phyloP scores from a whole-genome alignment of 805 yeast genomes.

The Danielia oregonensis region DNA sequence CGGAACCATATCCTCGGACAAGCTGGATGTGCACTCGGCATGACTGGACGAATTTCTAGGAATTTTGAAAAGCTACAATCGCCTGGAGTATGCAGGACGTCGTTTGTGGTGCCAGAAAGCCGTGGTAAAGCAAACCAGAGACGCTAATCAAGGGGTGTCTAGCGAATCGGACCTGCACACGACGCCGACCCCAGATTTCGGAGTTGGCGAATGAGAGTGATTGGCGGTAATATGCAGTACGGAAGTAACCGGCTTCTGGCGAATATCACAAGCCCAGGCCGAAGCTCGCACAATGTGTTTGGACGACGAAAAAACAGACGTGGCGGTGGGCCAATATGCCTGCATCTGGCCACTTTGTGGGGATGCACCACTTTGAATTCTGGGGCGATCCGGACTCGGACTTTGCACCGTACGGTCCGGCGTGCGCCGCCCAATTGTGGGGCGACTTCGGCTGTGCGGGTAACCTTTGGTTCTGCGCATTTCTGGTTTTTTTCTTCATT shows the following conservation, averaged over 20 bases:
- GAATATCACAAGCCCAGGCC: background rate
- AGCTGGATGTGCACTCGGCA: too few species aligned
- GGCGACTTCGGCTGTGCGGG: background rate
- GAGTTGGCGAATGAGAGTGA: conserved; percentile 19
- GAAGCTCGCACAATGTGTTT: too few species aligned
- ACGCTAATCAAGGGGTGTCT: too few species aligned
- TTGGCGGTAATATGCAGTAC: conserved; percentile 3
- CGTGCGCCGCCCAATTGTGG: background rate
- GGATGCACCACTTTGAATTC: background rate
- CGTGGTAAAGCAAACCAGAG: too few species aligned
- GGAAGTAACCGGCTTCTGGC: background rate
- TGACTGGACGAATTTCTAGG: too few species aligned
- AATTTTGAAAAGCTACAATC: too few species aligned
- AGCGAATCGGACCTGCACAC: conserved; percentile 1
- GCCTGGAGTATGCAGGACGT: too few species aligned
- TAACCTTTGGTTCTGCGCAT: background rate
- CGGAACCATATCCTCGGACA: conserved; percentile 5
- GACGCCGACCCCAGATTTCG: conserved; percentile 21
- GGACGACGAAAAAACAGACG: too few species aligned
- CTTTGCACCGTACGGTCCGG: background rate
- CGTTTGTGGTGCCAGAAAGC: too few species aligned
- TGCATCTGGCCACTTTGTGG: too few species aligned
- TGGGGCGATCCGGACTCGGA: background rate
- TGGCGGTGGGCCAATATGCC: too few species aligned
- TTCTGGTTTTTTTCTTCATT: background rate